Evolutionary conservation across 2,329 filamentous ascomycete species (phyloP).

Genomic region (Clathrospora elynae): DNA sequence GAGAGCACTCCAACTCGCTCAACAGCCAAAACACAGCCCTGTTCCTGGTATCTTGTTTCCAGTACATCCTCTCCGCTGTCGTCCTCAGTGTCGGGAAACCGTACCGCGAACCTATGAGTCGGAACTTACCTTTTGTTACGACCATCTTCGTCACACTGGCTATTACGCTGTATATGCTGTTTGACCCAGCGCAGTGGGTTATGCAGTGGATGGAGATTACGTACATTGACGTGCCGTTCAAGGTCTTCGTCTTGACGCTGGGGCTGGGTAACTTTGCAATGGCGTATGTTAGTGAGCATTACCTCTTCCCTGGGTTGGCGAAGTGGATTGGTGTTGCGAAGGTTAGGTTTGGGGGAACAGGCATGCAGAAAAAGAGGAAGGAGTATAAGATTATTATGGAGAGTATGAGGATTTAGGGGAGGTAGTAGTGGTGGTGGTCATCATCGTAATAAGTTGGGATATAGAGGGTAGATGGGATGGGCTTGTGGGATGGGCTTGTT

Average conservation of each 20-base stretch:
- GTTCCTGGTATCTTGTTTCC: constrained; percentile 89
- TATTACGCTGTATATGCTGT: constrained; percentile 79
- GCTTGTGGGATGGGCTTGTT: background rate
- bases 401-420: constrained; percentile 33
- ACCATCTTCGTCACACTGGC: constrained; percentile 72
- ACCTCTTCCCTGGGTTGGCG: constrained; percentile 71
- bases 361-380: constrained; percentile 76
- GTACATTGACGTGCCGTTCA: constrained; percentile 72
- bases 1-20: constrained; percentile 79
- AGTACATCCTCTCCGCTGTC: constrained; percentile 89
- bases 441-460: too few relatives aligned
- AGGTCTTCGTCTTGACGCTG: constrained; percentile 71
- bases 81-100: constrained; percentile 90
- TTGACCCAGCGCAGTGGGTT: constrained; percentile 72
- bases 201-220: constrained; percentile 83
- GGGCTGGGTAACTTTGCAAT: constrained; percentile 70
- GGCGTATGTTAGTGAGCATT: constrained; percentile 74
- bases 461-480: background rate
- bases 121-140: constrained; percentile 83
- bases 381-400: constrained; percentile 76
- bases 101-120: constrained; percentile 78
- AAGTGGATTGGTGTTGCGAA: constrained; percentile 68
- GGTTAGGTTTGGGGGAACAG: constrained; percentile 58
- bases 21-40: constrained; percentile 94
- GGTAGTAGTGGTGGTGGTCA: too few relatives aligned